Conservation (phyloP, 176 grass and related monocot species). For the Paspalum vaginatum region DNA sequence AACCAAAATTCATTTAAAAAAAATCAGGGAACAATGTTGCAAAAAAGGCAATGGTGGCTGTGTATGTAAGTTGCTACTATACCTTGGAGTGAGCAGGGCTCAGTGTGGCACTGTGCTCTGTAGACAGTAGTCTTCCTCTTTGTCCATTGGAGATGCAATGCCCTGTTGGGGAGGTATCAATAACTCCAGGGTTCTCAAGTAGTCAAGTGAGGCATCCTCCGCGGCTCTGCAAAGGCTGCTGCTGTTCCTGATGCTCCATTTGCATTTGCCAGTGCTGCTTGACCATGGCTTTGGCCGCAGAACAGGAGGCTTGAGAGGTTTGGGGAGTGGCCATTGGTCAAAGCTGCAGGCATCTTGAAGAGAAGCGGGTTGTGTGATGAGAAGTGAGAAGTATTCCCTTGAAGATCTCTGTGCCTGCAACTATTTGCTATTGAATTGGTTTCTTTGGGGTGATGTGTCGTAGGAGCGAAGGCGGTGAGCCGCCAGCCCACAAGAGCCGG, state of each 20-base stretch:
- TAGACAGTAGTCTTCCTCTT: conserved; percentile 78
- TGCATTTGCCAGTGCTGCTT: conserved; percentile 24
- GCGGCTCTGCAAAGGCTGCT: no score
- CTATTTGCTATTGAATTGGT: no score
- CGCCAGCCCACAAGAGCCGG: no score
- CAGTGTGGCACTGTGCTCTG: conserved; percentile 49
- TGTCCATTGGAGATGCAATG: conserved; percentile 54
- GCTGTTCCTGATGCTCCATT: conserved; percentile 23
- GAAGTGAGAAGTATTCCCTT: no score
- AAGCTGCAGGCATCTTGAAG: conserved; percentile 40
- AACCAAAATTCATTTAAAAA: neutral
- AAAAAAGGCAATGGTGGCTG: conserved; percentile 8
- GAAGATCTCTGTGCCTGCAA: no score
- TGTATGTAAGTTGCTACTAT: conserved; percentile 17
- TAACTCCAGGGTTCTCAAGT: conserved; percentile 52
- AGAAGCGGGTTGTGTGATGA: conserved; percentile 43
- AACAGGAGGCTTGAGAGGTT: conserved; percentile 45
- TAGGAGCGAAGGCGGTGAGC: no score
- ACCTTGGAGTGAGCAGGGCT: conserved; percentile 70
- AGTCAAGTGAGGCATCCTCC: conserved; percentile 46
- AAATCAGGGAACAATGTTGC: conserved; percentile 7
- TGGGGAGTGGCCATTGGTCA: conserved; percentile 26
- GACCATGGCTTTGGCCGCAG: conserved; percentile 40
- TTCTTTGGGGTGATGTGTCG: no score
- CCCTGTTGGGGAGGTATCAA: conserved; percentile 47